These are phyloP conservation scores for Pyrenopolyporus hunteri DNA, from an alignment of 495 filamentous ascomycete species.

Conservation along the genomic window DNA sequence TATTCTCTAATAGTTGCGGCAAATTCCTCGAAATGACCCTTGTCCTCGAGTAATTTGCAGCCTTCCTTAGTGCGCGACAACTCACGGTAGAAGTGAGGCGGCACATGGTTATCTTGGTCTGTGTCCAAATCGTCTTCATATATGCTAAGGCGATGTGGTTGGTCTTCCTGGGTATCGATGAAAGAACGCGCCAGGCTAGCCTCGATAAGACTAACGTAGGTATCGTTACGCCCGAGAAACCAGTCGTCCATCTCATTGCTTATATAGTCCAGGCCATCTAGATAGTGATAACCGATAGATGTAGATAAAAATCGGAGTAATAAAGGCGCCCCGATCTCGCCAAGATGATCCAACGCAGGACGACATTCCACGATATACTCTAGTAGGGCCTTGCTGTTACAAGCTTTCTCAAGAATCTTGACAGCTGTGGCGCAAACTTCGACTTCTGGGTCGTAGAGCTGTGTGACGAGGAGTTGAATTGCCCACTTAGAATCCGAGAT, in stretches of 20 bases:
- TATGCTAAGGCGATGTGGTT: constrained; percentile 57
- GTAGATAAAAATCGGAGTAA: constrained; percentile 93
- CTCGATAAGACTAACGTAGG: constrained; percentile 92
- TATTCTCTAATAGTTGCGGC: constrained; percentile 84
- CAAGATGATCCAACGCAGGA: constrained; percentile 93
- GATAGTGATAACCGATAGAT: constrained; percentile 94
- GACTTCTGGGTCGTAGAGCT: constrained; percentile 95
- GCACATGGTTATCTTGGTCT: constrained; percentile 66
- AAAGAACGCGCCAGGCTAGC: constrained; percentile 92
- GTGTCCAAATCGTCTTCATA: constrained; percentile 60
- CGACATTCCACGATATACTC: constrained; percentile 97
- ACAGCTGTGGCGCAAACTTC: constrained; percentile 95
- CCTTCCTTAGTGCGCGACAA: constrained; percentile 91
- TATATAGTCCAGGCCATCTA: constrained; percentile 97
- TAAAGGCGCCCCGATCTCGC: constrained; percentile 94
- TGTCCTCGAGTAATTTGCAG: constrained; percentile 85
- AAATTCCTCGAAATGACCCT: constrained; percentile 95
- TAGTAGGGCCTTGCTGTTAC: constrained; percentile 84
- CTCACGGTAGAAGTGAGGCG: constrained; percentile 96
- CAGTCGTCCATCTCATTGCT: constrained; percentile 99
- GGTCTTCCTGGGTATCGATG: constrained; percentile 65
- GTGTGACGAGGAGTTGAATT: constrained; percentile 92
- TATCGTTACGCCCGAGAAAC: constrained; percentile 94
- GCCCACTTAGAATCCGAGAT: constrained; percentile 81
- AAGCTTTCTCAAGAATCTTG: constrained; percentile 96